Conservation (phyloP, 208 protist species). For the Crithidia expoeki region DNA sequence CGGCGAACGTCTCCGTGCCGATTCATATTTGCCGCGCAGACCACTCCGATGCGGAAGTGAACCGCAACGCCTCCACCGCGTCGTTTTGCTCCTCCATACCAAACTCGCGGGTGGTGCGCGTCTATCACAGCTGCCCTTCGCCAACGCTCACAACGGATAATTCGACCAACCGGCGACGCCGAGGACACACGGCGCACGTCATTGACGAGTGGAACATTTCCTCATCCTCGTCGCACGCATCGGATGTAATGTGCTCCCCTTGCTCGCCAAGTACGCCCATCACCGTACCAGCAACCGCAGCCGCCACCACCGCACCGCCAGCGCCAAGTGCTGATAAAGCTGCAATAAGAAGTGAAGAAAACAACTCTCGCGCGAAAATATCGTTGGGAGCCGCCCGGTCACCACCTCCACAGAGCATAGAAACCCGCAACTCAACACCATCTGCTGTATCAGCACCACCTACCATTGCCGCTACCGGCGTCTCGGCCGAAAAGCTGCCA, state of each 20-base stretch:
- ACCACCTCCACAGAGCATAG: not conserved
- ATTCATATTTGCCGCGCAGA: slow-evolving; percentile 11
- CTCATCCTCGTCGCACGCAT: slow-evolving; percentile 13
- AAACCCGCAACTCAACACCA: not conserved
- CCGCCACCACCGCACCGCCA: not conserved
- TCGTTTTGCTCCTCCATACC: slow-evolving; percentile 14
- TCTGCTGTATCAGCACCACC: not conserved
- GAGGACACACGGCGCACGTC: slow-evolving; percentile 13
- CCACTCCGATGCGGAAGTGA: not conserved
- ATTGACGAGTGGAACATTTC: slow-evolving; percentile 32
- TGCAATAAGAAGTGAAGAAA: not conserved
- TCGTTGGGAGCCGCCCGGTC: not conserved
- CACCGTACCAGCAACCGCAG: not conserved
- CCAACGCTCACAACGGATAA: not conserved
- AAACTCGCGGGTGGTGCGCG: slow-evolving; percentile 27
- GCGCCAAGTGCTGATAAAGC: not conserved
- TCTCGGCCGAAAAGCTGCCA: too few species aligned
- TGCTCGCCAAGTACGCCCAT: not conserved
- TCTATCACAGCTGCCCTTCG: slow-evolving; percentile 34
- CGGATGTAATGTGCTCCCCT: slow-evolving; percentile 6
- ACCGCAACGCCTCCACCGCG: not conserved
- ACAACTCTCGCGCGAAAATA: not conserved
- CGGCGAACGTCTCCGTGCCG: slow-evolving; percentile 8
- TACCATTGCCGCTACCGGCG: too few species aligned
- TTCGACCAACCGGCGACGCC: not conserved